These are phyloP conservation scores for Penicillium sp. DNA, from an alignment of 2,329 filamentous ascomycete species.

Conservation along the genomic window DNA sequence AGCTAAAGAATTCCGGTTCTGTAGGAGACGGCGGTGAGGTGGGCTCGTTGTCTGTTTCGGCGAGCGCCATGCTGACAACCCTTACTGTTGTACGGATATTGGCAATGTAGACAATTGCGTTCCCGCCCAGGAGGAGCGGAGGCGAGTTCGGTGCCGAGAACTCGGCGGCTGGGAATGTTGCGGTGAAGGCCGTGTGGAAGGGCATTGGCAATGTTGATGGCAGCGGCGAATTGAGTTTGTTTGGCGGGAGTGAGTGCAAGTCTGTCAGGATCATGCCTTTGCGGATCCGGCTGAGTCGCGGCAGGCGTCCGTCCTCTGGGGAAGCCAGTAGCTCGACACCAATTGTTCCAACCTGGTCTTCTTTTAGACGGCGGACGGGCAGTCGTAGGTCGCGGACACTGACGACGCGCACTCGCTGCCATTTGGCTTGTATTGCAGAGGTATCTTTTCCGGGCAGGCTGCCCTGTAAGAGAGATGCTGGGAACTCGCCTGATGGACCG, in stretches of 20 bases:
- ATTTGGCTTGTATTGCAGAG: constrained; percentile 63
- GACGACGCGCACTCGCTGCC: constrained; percentile 76
- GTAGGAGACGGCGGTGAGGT: constrained; percentile 27
- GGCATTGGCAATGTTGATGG: constrained; percentile 21
- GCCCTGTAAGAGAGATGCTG: constrained; percentile 31
- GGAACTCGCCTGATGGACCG: constrained; percentile 32
- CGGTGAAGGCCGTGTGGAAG: constrained; percentile 66
- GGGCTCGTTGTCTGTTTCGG: constrained; percentile 27
- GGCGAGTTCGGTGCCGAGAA: constrained; percentile 45
- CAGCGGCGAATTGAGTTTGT: not conserved
- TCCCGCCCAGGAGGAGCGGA: constrained; percentile 54
- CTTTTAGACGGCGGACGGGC: constrained; percentile 71
- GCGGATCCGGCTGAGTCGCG: constrained; percentile 46
- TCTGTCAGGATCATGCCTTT: constrained; percentile 83
- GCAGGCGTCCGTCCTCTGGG: constrained; percentile 20
- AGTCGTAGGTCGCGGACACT: constrained; percentile 86
- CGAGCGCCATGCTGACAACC: constrained; percentile 58
- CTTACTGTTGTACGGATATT: constrained; percentile 81
- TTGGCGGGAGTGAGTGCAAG: constrained; percentile 55
- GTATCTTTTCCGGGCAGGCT: constrained; percentile 42
- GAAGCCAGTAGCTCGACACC: constrained; percentile 58
- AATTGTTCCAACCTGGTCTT: constrained; percentile 86
- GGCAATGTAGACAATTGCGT: constrained; percentile 75
- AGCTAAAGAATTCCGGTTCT: constrained; percentile 45
- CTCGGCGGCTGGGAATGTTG: constrained; percentile 65